A percentile compares a stretch with the other conserved stretches of the same genome.
Conservation (phyloP, 2,329 filamentous ascomycete genomes). For the Keithomyces neogunnii region DNA sequence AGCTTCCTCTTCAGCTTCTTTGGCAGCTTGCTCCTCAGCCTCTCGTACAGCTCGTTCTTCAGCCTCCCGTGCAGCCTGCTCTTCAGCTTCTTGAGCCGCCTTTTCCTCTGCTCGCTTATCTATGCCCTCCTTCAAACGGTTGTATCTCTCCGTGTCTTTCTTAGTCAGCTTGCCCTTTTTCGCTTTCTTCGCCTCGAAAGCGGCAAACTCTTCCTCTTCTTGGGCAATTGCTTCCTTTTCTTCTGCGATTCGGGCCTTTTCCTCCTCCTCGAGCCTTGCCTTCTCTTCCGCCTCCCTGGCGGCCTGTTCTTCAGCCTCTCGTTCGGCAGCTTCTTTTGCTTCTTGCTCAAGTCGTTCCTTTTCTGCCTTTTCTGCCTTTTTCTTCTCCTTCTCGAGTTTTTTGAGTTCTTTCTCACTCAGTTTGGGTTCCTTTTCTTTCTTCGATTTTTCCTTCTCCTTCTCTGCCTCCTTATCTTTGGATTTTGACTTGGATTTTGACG, state of each 20-base stretch:
- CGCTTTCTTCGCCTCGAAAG: conserved; percentile 38
- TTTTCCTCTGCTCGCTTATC: conserved; percentile 31
- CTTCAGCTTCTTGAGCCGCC: conserved; percentile 29
- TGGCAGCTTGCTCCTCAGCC: conserved; percentile 9
- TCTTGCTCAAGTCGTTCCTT: conserved; percentile 20
- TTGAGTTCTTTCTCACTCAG: conserved; percentile 42
- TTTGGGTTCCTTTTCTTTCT: conserved; percentile 33
- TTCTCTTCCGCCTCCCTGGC: conserved; percentile 20
- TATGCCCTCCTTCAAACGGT: conserved; percentile 25
- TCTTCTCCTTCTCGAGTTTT: conserved; percentile 41
- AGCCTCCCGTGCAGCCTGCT: conserved; percentile 30
- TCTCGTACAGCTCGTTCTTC: conserved; percentile 16
- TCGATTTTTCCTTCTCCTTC: conserved; percentile 23
- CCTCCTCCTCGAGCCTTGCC: conserved; percentile 18
- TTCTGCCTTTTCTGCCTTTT: conserved; percentile 33
- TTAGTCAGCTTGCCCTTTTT: conserved; percentile 38
- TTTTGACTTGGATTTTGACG: conserved; percentile 27
- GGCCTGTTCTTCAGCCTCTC: conserved; percentile 22
- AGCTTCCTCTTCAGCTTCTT: conserved; percentile 13
- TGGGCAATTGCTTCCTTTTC: conserved; percentile 14
- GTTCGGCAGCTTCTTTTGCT: conserved; percentile 16
- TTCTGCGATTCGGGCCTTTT: conserved; percentile 13
- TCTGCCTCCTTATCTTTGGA: conserved; percentile 29
- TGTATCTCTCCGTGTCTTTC: conserved; percentile 37
- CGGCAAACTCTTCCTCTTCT: conserved; percentile 30